Evolutionary conservation across 2,329 filamentous ascomycete genomes (phyloP), one percentile per base, ranked within the genome.

Genomic region (Zopfia rhizophila): DNA sequence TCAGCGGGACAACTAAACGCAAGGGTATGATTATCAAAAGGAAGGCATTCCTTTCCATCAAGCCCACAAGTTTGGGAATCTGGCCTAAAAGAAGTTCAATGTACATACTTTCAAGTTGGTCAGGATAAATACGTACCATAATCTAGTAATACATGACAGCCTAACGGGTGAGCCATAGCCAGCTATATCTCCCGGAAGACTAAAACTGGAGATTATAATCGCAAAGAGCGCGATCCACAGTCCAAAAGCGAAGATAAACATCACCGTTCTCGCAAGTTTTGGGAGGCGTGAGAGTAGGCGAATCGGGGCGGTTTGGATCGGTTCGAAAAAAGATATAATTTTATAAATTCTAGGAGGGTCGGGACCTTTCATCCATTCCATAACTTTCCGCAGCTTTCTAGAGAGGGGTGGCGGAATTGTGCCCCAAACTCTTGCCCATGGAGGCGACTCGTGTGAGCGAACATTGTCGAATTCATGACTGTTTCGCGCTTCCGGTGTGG

Each of bases 201-300:
- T 78, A 38, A 84, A 85, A 43, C 81, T 76, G 55, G 84, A 82
- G 69, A 89, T 81, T 23, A 92, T 80, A 19, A 90, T 68, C 17
- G 82, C 80, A 66, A 92, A 92, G 1, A 82, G 75, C 22, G 88
- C 69, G 12, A 89, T 69, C 89, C 89, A 93, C 18, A 83, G 64
- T 18, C 81, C 76, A 31, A 87, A 82, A 43, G 83, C 85, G 13
- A 75, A 66, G 16, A 82, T 68, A 25, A 87, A 77, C 3, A 88
- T 70, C 59, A 75, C 76, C 7, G 80, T 78, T 43, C 86, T 82
- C 49, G 70, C 78, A 48, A 70, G 72, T 41, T 77, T 78, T 0
- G 86, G 85, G 2, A 89, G 66, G 45, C 82, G 80, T 43, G 74
- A 82, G 40, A 90, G 69, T 29, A 89, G 67, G 30, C 74, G 72